Evolutionary conservation across 2,329 filamentous ascomycete species (phyloP).

Genomic region (Byssochlamys sp.): DNA sequence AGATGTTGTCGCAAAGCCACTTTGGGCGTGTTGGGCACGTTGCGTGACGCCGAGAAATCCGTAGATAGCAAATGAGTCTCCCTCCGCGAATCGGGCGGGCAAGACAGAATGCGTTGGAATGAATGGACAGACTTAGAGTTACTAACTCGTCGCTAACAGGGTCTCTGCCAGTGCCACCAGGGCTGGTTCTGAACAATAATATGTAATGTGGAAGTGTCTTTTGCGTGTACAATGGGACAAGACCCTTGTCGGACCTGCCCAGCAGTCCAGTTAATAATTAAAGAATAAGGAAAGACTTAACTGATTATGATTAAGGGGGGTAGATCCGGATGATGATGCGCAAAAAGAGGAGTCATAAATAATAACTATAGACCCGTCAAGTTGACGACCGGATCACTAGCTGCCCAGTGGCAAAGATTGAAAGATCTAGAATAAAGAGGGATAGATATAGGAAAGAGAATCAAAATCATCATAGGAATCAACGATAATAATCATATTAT

Average conservation of each 20-base stretch:
- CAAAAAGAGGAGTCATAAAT: not conserved
- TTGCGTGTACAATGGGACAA: not conserved
- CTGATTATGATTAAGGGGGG: not conserved
- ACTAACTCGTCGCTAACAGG: too few relatives aligned
- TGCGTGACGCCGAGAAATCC: not conserved
- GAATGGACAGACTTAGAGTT: too few relatives aligned
- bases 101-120: not conserved
- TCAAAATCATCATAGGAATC: not conserved
- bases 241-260: constrained; percentile 1
- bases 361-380: not conserved
- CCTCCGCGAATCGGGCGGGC: not conserved
- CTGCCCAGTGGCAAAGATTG: not conserved
- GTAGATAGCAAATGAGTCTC: not conserved
- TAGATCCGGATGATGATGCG: not conserved
- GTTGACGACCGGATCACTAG: not conserved
- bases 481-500: not conserved
- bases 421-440: not conserved
- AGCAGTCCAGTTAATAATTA: not conserved
- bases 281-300: not conserved
- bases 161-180: too few relatives aligned
- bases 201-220: not conserved
- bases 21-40: not conserved
- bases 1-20: constrained; percentile 6
- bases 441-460: not conserved
- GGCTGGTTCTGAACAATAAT: too few relatives aligned